Evolutionary conservation across 441 rosid genomes (phyloP).

Genomic region (Viola pubescens): DNA sequence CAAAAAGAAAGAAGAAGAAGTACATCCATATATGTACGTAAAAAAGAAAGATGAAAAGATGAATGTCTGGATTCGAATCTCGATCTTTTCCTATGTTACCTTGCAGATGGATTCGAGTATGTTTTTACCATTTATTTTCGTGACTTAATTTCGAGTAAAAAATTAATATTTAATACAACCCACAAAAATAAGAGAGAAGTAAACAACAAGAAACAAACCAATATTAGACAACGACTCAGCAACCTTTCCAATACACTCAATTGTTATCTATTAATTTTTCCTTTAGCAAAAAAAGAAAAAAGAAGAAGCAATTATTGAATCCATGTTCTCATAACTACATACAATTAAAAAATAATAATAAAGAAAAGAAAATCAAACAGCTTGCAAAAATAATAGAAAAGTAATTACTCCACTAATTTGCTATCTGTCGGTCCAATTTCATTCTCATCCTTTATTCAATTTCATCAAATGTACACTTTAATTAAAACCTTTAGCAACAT

Average conservation of each 20-base stretch:
- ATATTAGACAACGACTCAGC: conserved; percentile 19
- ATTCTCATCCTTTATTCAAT: neutral
- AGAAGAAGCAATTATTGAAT: neutral
- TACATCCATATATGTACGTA: too few relatives aligned
- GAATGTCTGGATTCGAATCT: too few relatives aligned
- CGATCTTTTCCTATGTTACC: too few relatives aligned
- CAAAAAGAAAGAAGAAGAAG: too few relatives aligned
- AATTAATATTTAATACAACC: neutral
- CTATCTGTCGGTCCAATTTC: conserved; percentile 1
- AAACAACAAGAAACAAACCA: neutral
- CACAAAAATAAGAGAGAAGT: neutral
- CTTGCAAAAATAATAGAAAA: neutral
- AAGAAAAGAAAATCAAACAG: neutral
- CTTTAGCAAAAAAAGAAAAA: too few relatives aligned
- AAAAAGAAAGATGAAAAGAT: too few relatives aligned
- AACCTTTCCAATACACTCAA: conserved; percentile 12
- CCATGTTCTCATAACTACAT: neutral
- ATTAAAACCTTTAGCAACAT: conserved; percentile 9
- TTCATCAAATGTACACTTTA: conserved; percentile 22
- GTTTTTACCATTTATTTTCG: too few relatives aligned
- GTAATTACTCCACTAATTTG: conserved; percentile 1
- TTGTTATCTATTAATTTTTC: conserved; percentile 3
- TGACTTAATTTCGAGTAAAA: too few relatives aligned
- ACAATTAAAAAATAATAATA: neutral
- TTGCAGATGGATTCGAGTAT: too few relatives aligned